These are phyloP conservation scores for Trifolium dubium DNA, from an alignment of 306 rosid genomes.

Conservation along the genomic window DNA sequence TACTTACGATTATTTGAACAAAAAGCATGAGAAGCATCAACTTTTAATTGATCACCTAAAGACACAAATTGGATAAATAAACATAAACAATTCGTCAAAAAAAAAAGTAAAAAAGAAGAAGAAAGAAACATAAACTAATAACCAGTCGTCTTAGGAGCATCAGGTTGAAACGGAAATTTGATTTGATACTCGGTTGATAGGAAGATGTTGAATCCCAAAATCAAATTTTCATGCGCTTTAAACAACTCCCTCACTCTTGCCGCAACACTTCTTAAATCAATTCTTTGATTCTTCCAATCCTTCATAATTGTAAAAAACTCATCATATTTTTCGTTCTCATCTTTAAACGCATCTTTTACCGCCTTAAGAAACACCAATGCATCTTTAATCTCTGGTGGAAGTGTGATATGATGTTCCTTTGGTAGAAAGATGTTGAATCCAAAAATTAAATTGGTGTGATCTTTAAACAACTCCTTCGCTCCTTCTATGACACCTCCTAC, in stretches of 20 bases:
- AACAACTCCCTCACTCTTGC: neutral
- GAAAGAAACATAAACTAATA: too few relatives aligned
- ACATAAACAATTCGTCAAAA: too few relatives aligned
- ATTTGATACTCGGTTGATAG: neutral
- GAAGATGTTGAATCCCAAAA: neutral
- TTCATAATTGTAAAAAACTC: neutral
- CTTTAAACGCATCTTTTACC: neutral
- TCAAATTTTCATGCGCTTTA: neutral
- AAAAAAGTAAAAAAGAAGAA: too few relatives aligned
- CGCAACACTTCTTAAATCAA: neutral
- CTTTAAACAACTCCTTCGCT: conserved; percentile 48
- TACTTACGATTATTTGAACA: too few relatives aligned
- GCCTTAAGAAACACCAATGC: neutral
- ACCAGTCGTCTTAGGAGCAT: too few relatives aligned
- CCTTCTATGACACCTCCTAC: conserved; percentile 65
- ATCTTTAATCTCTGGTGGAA: conserved; percentile 37
- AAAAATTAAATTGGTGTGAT: conserved; percentile 68
- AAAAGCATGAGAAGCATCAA: too few relatives aligned
- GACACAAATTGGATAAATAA: too few relatives aligned
- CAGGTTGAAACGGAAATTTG: neutral
- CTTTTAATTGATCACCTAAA: too few relatives aligned
- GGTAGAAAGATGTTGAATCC: conserved; percentile 95
- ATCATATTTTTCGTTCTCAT: neutral
- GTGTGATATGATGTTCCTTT: conserved; percentile 80
- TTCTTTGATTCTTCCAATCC: neutral